Evolutionary conservation across 2,329 filamentous ascomycete species (phyloP), one percentile per base, ranked within the genome.

Genomic region (Ceratocystiopsis brevicomis): DNA sequence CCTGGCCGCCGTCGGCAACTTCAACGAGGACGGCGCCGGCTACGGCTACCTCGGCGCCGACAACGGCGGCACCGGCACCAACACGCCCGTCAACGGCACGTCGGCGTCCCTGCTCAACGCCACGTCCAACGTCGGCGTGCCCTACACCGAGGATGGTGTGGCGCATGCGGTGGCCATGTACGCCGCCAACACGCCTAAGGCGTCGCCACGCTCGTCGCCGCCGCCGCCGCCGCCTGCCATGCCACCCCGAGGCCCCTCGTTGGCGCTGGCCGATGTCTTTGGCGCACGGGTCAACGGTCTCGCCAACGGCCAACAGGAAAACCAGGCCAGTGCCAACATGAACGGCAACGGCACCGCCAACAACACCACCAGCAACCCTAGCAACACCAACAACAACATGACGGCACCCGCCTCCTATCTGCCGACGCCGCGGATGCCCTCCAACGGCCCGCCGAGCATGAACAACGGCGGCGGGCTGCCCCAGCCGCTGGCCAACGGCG

Each of bases 11-110:
- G 51, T 53, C 14, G 57, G 59, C 39, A 59, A 54, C 40, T 52
- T 61, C 17, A 57, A 58, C 15, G 53, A 58, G 15, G 59, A 64
- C 39, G 73, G 68, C 18, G 67, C 68, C n/a, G 67, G 68, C 4
- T 66, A 69, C 0, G 69, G 72, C 33, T 10, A 9, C 39, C 37
- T 47, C 34, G 53, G 45, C 17, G 18, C 17, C 38, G 38, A 39
- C 5, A 17, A 37, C 41, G 51, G 38, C 45, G 47, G 21, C 21
- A 46, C 38, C 13, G 45, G 45, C 15, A 40, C 34, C 10, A 47
- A 36, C 44, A 47, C 47, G 30, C 47, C 49, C 9, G 25, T 45
- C 41, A 49, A 48, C 47, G 47, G 45, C 40, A 50, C 53, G 16
- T 44, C 49, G 11, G 44, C 45, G 11, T 47, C 49, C 18, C 45